phyloP scores from a whole-genome alignment of 805 yeast genomes.

The Spathaspora arborariae region DNA sequence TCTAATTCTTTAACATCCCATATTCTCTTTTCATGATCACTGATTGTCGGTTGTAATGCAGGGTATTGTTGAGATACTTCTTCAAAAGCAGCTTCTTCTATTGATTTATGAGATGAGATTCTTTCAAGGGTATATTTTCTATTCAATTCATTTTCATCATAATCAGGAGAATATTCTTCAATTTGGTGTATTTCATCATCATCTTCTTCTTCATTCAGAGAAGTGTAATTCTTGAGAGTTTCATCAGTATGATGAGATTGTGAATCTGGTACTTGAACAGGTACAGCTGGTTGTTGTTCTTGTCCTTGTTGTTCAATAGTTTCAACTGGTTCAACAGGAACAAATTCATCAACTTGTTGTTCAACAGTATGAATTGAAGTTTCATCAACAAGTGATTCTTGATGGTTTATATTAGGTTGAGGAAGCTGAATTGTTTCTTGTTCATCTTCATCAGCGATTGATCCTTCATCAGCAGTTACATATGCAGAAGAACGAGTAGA shows the following conservation, averaged over 20 bases:
- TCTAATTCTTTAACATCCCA: constrained; percentile 22
- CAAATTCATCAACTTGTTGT: neutral
- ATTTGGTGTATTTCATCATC: neutral
- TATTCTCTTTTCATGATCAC: constrained; percentile 3
- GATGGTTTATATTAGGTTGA: neutral
- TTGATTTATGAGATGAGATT: constrained; percentile 14
- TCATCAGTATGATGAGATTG: neutral
- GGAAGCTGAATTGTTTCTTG: constrained; percentile 1
- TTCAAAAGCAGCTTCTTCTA: constrained; percentile 15
- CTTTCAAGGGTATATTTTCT: constrained; percentile 16
- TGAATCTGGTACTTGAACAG: neutral
- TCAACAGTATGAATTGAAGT: neutral
- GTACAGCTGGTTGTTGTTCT: neutral
- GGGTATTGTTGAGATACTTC: constrained; percentile 10
- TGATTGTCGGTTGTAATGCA: constrained; percentile 3
- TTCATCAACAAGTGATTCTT: neutral
- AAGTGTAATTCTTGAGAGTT: neutral
- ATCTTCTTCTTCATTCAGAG: neutral
- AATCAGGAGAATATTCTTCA: neutral
- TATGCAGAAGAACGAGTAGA: constrained; percentile 28
- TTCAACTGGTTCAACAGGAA: neutral
- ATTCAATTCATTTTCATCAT: constrained; percentile 14
- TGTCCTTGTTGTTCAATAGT: neutral
- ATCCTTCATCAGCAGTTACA: constrained; percentile 29
- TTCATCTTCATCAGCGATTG: constrained; percentile 2